Percentiles rank a stretch among this genome's conserved stretches.
These are phyloP conservation scores for Hypoxylon perforatum DNA, from an alignment of 495 filamentous ascomycete species.

Conservation along the genomic window DNA sequence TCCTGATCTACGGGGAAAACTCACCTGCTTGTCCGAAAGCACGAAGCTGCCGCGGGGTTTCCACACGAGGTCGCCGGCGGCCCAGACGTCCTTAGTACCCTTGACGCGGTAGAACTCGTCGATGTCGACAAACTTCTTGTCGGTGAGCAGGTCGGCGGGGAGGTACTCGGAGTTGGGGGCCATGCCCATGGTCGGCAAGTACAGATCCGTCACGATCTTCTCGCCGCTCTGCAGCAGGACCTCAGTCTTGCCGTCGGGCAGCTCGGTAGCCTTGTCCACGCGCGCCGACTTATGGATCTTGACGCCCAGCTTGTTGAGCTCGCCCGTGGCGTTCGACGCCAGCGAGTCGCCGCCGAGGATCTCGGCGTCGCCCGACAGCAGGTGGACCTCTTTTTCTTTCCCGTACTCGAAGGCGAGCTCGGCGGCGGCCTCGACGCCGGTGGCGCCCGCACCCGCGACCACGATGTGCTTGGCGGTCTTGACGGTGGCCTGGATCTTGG, in stretches of 20 bases:
- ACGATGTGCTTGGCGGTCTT: slow-evolving; percentile 54
- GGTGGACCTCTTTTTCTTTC: slow-evolving; percentile 58
- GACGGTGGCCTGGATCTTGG: slow-evolving; percentile 44
- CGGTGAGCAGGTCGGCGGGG: slow-evolving; percentile 59
- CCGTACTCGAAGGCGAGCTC: slow-evolving; percentile 60
- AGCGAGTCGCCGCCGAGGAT: slow-evolving; percentile 54
- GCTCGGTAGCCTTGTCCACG: slow-evolving; percentile 41
- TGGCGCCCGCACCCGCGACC: slow-evolving; percentile 56
- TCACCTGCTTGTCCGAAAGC: slow-evolving; percentile 58
- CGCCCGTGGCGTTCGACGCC: slow-evolving; percentile 45
- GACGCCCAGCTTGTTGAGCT: slow-evolving; percentile 65
- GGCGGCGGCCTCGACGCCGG: slow-evolving; percentile 55
- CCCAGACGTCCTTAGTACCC: slow-evolving; percentile 60
- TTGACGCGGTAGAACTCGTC: slow-evolving; percentile 65
- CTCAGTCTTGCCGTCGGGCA: slow-evolving; percentile 50
- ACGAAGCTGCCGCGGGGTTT: slow-evolving; percentile 59
- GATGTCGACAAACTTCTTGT: slow-evolving; percentile 63
- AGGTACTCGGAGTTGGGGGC: slow-evolving; percentile 71
- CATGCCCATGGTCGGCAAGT: slow-evolving; percentile 71
- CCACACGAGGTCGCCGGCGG: slow-evolving; percentile 62
- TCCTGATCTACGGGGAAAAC: too few relatives aligned
- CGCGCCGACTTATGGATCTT: slow-evolving; percentile 52
- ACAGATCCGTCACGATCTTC: slow-evolving; percentile 63
- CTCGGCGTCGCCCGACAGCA: slow-evolving; percentile 57
- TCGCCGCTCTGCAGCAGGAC: slow-evolving; percentile 53